Base-by-base conservation (phyloP, 2,329 filamentous ascomycete species). In the Emydomyces testavorans region DNA sequence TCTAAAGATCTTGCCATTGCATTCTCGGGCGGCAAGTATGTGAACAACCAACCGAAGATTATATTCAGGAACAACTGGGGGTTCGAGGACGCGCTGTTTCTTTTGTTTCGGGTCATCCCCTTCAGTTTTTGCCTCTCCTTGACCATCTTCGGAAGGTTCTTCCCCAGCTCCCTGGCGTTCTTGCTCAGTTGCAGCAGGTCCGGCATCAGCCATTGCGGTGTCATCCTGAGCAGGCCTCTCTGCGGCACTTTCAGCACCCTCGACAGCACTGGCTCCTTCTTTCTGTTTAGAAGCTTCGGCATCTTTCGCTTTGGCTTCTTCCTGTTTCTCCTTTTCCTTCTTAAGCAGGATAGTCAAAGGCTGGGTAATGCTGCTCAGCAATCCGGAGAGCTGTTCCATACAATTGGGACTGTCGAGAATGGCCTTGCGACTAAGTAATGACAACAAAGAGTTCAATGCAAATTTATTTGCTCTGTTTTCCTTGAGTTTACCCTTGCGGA, bases 391-490 rank as follows among this genome's bases (percentile, higher is more conserved):
- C 53, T 88, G 82, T 57, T 94, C 90, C 89, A 98, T 96, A 49
- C 94, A 90, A 5, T 82, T 76, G n/a, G 90, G 89, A 66, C 88
- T 98, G 67, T 98, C 92, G 69, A 94, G 94, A 54, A 98, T 89
- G 52, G 96, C 73, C 54, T 88, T 85, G n/a, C 92, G 84, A 62
- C 96, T 92, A 18, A 98, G 75, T 4, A 98, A 75, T 52, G 80
- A 82, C 39, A 98, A 74, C 24, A 98, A 71, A 11, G 89, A 88
- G 63, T 98, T 98, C 62, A 98, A 77, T 7, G 93, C 88, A 62
- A 84, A 98, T 62, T 86, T 92, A 56, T 82, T 81, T 23, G 85
- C 81, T 65, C 84, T 93, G 55, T 73, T 79, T 55, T 94, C 90
- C 65, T 90, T 92, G 45, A 72, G 77, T 65, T 96, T 96, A 58